phyloP scores from a whole-genome alignment of 495 filamentous ascomycete genomes.

The Talaromyces borbonicus region DNA sequence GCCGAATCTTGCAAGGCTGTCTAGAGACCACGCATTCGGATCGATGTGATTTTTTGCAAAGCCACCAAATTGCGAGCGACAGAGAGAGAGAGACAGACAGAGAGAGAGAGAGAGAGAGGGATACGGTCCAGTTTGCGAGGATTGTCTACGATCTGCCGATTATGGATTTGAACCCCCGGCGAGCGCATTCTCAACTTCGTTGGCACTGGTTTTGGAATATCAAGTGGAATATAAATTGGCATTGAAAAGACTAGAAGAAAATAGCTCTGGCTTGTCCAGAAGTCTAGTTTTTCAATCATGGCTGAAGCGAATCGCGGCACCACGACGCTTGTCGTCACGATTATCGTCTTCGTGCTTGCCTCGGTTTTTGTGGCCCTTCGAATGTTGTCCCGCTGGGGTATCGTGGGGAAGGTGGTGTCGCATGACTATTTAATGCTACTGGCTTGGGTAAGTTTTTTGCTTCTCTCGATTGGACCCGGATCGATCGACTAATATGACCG shows the following conservation, averaged over 20 bases:
- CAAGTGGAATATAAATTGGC: background rate
- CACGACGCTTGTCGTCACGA: conserved; percentile 65
- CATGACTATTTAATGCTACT: conserved; percentile 81
- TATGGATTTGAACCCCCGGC: background rate
- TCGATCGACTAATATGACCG: background rate
- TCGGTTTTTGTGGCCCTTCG: conserved; percentile 63
- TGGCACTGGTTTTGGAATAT: no score
- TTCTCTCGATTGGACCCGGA: background rate
- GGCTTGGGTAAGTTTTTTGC: conserved; percentile 54
- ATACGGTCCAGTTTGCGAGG: background rate
- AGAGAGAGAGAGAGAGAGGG: background rate
- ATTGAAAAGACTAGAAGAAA: no score
- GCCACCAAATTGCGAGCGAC: no score
- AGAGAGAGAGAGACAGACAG: background rate
- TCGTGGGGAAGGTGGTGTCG: conserved; percentile 56
- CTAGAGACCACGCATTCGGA: no score
- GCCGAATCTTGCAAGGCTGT: no score
- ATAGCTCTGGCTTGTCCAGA: no score
- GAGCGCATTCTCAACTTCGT: background rate
- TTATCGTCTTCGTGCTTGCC: conserved; percentile 54
- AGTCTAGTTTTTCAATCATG: background rate
- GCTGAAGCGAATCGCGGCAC: conserved; percentile 52
- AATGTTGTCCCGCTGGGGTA: conserved; percentile 58
- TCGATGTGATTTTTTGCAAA: no score
- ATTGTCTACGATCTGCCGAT: no score